Evolutionary conservation across 805 yeast species (phyloP), one percentile per base, ranked within the genome.

Genomic region (Saccharomycopsis selenospora): DNA sequence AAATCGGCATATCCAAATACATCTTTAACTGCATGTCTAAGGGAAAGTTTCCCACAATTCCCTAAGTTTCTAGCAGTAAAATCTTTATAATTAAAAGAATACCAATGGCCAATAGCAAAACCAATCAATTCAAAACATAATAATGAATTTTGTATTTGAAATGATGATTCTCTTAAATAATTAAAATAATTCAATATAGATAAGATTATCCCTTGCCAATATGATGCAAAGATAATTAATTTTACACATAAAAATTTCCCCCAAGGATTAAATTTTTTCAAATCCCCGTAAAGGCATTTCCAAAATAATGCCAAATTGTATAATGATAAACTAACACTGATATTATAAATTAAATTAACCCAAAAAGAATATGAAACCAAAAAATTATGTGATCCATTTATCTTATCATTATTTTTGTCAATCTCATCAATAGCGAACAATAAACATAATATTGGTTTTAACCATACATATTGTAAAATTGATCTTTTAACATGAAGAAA

Each of bases 181-280:
- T 80, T 74, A 57, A 73, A 56, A 59, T 72, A 68, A 65, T 74
- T 68, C 40, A 83, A 58, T 1, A 78, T 59, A 3, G 79, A 77
- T 41, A 85, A 66, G 1, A 80, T 55, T 6, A 84, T 62, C 0
- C 95, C 88, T 62, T 93, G 99, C 99, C 99, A 93, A 62, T 89
- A 93, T n/a, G 96, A 85, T 22, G 96, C 98, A 71, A 93, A 93
- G 43, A 93, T 90, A 47, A 93, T 88, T 54, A 89, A 72, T 61
- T 93, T 93, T 42, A 93, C 95, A 66, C 97, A 89, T 36, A 93
- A 63, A 62, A 93, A 93, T 66, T 90, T 90, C 8, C 95, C 89
- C 76, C 93, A 80, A 2, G 98, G 98, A 47, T 86, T 76, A 67
- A 82, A 90, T 1, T 82, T 85, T 46, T 69, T 73, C 56, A 93